Conservation (phyloP, 225 moss, liverwort and hornwort genomes). For the Bryoerythrophyllum caledonicum region DNA sequence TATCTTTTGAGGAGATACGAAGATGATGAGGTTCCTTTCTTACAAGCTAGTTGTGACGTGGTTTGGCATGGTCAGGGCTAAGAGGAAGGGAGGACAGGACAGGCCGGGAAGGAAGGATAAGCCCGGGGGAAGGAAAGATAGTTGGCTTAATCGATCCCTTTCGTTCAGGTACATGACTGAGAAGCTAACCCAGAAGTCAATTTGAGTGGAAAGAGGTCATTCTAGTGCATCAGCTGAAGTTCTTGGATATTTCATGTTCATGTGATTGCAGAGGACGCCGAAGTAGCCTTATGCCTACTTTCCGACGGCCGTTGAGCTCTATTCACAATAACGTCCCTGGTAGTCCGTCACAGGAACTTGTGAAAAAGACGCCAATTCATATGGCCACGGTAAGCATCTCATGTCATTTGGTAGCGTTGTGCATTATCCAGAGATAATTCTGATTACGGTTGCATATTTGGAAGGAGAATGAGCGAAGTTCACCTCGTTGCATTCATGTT, state of each 20-base stretch:
- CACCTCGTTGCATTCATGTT: background rate
- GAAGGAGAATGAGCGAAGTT: background rate
- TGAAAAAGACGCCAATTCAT: slow-evolving; percentile 30
- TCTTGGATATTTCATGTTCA: slow-evolving; percentile 15
- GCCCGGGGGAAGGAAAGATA: slow-evolving; percentile 46
- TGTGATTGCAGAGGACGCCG: slow-evolving; percentile 79
- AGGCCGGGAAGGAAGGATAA: slow-evolving; percentile 39
- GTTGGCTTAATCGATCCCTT: slow-evolving; percentile 83
- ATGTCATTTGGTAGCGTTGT: background rate
- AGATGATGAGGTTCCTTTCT: background rate
- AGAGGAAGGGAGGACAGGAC: slow-evolving; percentile 36
- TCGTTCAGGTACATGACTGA: slow-evolving; percentile 67
- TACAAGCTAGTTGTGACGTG: background rate
- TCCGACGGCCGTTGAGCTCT: slow-evolving; percentile 51
- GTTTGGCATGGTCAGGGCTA: slow-evolving; percentile 31
- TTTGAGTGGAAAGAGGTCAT: background rate
- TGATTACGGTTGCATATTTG: background rate
- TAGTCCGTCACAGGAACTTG: slow-evolving; percentile 22
- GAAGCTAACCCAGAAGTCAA: background rate
- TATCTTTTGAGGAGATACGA: background rate
- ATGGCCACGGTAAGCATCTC: slow-evolving; percentile 29
- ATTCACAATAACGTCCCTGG: slow-evolving; percentile 50
- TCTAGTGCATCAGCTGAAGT: background rate
- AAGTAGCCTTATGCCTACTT: slow-evolving; percentile 72
- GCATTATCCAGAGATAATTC: too few species aligned